phyloP scores from a whole-genome alignment of 495 filamentous ascomycete genomes.

The Penicillium dipodomyicola region DNA sequence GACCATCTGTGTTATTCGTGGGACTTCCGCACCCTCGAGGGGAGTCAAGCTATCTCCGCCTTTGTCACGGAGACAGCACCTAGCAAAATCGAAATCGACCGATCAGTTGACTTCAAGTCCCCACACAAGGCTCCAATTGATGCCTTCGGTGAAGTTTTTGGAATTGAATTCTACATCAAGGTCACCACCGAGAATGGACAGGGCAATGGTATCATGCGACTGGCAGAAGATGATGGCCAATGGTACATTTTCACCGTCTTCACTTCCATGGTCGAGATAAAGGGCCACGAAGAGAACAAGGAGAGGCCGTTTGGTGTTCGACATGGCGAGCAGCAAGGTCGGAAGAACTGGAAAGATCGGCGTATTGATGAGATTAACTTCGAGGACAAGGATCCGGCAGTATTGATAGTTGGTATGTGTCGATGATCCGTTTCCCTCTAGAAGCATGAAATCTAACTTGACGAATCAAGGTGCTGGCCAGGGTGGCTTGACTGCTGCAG shows the following conservation, averaged over 20 bases:
- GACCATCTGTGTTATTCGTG: constrained; percentile 44
- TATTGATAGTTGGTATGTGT: constrained; percentile 64
- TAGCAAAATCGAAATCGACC: constrained; percentile 49
- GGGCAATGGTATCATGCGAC: constrained; percentile 55
- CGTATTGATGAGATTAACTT: constrained; percentile 55
- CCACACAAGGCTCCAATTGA: constrained; percentile 52
- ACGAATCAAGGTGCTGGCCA: constrained; percentile 45
- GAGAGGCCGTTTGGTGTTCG: constrained; percentile 49
- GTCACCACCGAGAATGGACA: constrained; percentile 48
- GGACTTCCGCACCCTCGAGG: constrained; percentile 54
- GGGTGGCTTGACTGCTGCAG: constrained; percentile 58
- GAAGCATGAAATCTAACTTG: constrained; percentile 3
- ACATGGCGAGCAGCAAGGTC: constrained; percentile 49
- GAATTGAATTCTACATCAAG: constrained; percentile 51
- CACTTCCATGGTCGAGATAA: constrained; percentile 52
- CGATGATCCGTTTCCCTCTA: background rate
- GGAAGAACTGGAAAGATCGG: constrained; percentile 65
- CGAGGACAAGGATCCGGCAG: constrained; percentile 53
- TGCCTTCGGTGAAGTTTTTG: constrained; percentile 47
- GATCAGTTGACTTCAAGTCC: constrained; percentile 38
- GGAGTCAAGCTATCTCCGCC: constrained; percentile 46
- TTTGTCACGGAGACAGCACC: constrained; percentile 46
- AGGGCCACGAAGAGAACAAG: constrained; percentile 46
- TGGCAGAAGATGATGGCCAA: constrained; percentile 47
- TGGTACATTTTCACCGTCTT: constrained; percentile 69